Evolutionary conservation across 176 grass and related monocot species (phyloP).

Genomic region (Raddia distichophylla): DNA sequence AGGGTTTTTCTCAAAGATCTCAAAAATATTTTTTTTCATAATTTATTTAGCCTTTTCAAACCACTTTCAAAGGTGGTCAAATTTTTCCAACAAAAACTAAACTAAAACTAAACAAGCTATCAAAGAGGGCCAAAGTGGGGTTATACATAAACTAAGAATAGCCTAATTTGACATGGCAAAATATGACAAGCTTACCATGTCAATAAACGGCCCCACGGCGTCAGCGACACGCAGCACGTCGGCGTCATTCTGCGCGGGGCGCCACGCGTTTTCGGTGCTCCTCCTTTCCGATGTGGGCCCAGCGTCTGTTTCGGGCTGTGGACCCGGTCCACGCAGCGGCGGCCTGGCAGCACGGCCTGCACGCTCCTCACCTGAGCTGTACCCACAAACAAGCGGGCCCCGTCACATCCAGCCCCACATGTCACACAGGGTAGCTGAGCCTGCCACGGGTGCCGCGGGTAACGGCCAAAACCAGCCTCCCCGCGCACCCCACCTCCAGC

Average conservation of each 20-base stretch:
- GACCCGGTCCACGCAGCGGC: conserved; percentile 7
- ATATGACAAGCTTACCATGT: no score
- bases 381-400: neutral
- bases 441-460: neutral
- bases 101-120: no score
- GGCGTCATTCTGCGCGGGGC: neutral
- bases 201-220: neutral
- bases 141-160: no score
- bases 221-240: neutral
- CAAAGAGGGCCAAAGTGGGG: no score
- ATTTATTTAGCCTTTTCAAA: no score
- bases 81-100: no score
- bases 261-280: conserved; percentile 23
- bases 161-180: no score
- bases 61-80: no score
- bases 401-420: neutral
- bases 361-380: neutral
- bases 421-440: neutral
- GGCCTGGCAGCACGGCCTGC: neutral
- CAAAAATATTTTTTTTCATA: no score
- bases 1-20: no score
- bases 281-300: neutral
- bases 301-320: neutral
- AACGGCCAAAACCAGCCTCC: conserved; percentile 19
- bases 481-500: neutral